Base-by-base conservation (phyloP, 176 grass and related monocot species). In the Musa troglodytarum region DNA sequence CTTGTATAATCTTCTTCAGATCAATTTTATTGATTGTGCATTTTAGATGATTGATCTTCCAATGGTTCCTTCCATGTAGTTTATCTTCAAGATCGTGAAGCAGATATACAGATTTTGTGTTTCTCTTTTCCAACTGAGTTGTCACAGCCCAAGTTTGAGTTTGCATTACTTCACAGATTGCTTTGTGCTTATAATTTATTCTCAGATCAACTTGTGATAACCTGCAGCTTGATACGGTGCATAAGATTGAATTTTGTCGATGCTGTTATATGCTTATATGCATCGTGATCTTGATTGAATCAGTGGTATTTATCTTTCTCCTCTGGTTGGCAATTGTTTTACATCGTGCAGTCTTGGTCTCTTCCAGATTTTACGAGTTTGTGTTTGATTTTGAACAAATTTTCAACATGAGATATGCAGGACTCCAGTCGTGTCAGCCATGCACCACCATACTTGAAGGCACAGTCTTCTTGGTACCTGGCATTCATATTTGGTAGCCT, bases 371-470 rank as follows among this genome's bases (percentile, higher is more conserved):
- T 10, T n/a, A 23, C 20, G 8, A 64, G 0, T 25, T 21, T 1
- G 61, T 64, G 7, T 25, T 49, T 43, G 1, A 24, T 69, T 16
- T 21, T 69, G 28, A 70, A 70, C 67, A 24, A 51, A 70, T 70
- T 67, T 12, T 16, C 12, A 50, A 70, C 49, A 26, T 74, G 72
- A 74, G 7, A 74, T 34, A 55, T 86, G 53, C 90, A 97, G 94
- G 74, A 97, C 88, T 1, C 94, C 94, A 2, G 74, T 87, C 84
- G 85, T 97, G 94, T 97, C 94, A 62, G 80, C 88, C 28, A 93
- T 97, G 90, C 94, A 97, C 83, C 94, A 93, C 75, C 90, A 97
- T 66, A 83, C 90, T 53, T 98, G 8, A 90, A 84, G 90, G 94
- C 91, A 89, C 67, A 64, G 56, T 82, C 63, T 43, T 65, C 23